A percentile compares a stretch with the other conserved stretches of the same genome.
Conservation (phyloP, 306 rosid genomes). For the Quercus alba region DNA sequence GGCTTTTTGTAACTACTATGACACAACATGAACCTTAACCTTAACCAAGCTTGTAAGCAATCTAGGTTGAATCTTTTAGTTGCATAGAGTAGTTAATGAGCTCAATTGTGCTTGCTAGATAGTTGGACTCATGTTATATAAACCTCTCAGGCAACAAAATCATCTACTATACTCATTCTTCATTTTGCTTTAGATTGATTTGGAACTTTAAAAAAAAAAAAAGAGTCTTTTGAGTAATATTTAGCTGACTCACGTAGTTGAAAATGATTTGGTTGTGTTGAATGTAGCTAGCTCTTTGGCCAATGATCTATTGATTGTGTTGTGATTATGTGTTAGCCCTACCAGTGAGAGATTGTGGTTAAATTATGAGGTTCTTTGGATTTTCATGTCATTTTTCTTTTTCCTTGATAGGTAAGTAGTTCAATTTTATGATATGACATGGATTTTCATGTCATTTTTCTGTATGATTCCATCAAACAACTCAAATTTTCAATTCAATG, state of each 20-base stretch:
- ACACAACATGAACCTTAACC: not conserved
- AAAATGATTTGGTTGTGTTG: not conserved
- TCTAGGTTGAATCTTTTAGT: not conserved
- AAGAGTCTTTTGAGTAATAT: not conserved
- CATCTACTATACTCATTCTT: not conserved
- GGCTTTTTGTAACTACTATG: not conserved
- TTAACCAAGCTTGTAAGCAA: not conserved
- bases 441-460: slow-evolving; percentile 9
- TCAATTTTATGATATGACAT: not conserved
- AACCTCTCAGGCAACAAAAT: not conserved
- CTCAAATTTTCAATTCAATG: not conserved
- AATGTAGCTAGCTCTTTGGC: not conserved
- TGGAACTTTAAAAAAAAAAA: not conserved
- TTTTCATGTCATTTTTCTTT: slow-evolving; percentile 3
- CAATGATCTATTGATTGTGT: not conserved
- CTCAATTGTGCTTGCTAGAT: not conserved
- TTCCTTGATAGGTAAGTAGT: no score
- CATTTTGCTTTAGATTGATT: not conserved
- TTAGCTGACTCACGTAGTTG: not conserved
- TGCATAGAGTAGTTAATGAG: not conserved
- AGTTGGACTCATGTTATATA: not conserved
- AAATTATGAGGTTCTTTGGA: not conserved
- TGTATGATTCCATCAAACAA: not conserved
- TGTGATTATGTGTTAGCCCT: not conserved
- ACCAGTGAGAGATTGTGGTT: not conserved